Evolutionary conservation across 2,329 filamentous ascomycete genomes (phyloP).

Genomic region (Epichloe sibirici): DNA sequence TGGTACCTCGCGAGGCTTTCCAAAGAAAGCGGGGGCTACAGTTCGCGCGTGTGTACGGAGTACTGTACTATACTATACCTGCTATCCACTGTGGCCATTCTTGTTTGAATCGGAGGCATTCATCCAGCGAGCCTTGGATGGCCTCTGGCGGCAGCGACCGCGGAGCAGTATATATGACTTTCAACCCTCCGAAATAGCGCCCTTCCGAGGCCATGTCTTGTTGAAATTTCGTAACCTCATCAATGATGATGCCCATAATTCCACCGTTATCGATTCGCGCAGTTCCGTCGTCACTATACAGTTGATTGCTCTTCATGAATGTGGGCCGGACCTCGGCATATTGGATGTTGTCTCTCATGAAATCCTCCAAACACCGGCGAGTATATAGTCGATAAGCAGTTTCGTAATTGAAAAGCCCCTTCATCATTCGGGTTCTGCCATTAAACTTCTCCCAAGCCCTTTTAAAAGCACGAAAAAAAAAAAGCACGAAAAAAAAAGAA

Average conservation of each 20-base stretch:
- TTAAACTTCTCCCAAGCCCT: constrained; percentile 54
- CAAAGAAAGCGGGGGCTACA: no score
- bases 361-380: constrained; percentile 43
- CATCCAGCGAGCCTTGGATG: constrained; percentile 41
- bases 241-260: constrained; percentile 49
- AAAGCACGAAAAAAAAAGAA: no score
- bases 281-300: constrained; percentile 45
- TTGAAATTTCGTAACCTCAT: constrained; percentile 39
- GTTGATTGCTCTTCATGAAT: constrained; percentile 50
- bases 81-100: constrained; percentile 48
- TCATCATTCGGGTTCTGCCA: constrained; percentile 57
- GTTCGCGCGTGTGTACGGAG: not conserved
- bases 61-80: constrained; percentile 25
- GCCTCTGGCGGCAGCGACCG: constrained; percentile 39
- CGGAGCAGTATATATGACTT: constrained; percentile 61
- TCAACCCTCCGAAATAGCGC: constrained; percentile 48
- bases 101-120: constrained; percentile 50
- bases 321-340: constrained; percentile 62
- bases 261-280: constrained; percentile 38
- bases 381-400: constrained; percentile 51
- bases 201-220: constrained; percentile 13
- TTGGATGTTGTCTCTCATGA: constrained; percentile 53
- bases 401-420: constrained; percentile 58
- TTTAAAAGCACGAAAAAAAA: not conserved
- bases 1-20: no score